phyloP scores from a whole-genome alignment of 1,139 yeast species.

The Saccharomyces hybrid region DNA sequence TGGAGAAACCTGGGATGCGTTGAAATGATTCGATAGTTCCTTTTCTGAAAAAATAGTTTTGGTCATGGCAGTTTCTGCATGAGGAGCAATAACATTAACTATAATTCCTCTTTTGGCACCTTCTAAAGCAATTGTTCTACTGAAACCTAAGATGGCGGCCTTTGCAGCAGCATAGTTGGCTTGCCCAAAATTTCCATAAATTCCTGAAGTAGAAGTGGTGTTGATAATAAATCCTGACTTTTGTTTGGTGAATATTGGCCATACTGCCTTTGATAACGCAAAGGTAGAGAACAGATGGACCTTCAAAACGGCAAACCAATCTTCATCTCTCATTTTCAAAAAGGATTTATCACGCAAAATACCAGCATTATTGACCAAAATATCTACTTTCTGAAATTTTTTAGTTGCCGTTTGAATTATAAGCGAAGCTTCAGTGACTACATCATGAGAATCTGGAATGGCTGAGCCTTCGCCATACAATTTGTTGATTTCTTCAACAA shows the following conservation, averaged over 20 bases:
- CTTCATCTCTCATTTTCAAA: conserved; percentile 71
- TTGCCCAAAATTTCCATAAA: conserved; percentile 96
- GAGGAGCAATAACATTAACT: conserved; percentile 87
- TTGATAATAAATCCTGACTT: conserved; percentile 77
- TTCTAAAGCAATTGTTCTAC: conserved; percentile 82
- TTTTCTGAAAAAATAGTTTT: conserved; percentile 68
- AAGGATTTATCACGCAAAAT: conserved; percentile 87
- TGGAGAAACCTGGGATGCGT: conserved; percentile 89
- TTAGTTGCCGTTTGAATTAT: conserved; percentile 74
- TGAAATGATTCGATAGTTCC: conserved; percentile 71
- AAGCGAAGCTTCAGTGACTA: conserved; percentile 65
- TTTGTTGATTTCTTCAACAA: conserved; percentile 66
- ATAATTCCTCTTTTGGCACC: conserved; percentile 72
- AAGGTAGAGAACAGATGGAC: conserved; percentile 82
- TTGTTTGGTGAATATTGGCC: conserved; percentile 81
- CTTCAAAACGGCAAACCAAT: conserved; percentile 75
- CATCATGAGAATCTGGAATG: conserved; percentile 75
- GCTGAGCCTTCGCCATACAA: conserved; percentile 66
- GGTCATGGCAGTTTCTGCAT: conserved; percentile 97
- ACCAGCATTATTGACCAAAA: conserved; percentile 89
- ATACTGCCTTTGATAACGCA: conserved; percentile 79
- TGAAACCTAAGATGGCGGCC: conserved; percentile 77
- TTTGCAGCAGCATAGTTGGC: conserved; percentile 94
- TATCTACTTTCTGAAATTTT: conserved; percentile 77
- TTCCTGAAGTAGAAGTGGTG: conserved; percentile 91